phyloP scores from a whole-genome alignment of 441 rosid species.

The Gossypium lobatum region DNA sequence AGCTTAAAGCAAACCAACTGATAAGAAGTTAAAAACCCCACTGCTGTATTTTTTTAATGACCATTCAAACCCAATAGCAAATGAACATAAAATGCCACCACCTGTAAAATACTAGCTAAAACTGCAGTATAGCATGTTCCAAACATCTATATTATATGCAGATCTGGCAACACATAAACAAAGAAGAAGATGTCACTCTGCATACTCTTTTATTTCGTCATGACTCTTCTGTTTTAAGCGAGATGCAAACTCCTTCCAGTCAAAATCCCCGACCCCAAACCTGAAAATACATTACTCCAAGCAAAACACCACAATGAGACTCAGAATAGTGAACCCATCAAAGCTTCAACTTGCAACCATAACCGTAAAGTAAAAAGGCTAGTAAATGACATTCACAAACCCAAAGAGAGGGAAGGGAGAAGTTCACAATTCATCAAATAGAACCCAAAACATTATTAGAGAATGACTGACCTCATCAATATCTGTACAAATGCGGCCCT shows the following conservation, averaged over 20 bases:
- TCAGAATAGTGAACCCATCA: neutral
- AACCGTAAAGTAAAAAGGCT: neutral
- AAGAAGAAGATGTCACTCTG: conserved; percentile 18
- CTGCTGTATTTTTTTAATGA: neutral
- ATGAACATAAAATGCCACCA: neutral
- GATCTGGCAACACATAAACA: neutral
- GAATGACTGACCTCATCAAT: conserved; percentile 68
- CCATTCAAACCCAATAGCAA: neutral
- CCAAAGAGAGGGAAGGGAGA: neutral
- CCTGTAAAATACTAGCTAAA: neutral
- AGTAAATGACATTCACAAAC: neutral
- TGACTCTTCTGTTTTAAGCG: conserved; percentile 90
- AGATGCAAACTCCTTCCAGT: conserved; percentile 80
- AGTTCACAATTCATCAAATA: conserved; percentile 1
- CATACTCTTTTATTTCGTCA: conserved; percentile 81
- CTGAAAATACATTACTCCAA: conserved; percentile 33
- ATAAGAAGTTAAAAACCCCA: neutral
- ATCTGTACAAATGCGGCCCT: conserved; percentile 92
- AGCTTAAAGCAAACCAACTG: neutral
- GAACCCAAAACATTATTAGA: conserved; percentile 13
- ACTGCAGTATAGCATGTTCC: neutral
- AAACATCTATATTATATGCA: conserved; percentile 10
- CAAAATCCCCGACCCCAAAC: conserved; percentile 86
- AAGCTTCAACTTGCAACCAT: conserved; percentile 5
- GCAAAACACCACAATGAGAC: conserved; percentile 2